Conservation (phyloP, 306 rosid genomes). For the Cyamopsis tetragonoloba region DNA sequence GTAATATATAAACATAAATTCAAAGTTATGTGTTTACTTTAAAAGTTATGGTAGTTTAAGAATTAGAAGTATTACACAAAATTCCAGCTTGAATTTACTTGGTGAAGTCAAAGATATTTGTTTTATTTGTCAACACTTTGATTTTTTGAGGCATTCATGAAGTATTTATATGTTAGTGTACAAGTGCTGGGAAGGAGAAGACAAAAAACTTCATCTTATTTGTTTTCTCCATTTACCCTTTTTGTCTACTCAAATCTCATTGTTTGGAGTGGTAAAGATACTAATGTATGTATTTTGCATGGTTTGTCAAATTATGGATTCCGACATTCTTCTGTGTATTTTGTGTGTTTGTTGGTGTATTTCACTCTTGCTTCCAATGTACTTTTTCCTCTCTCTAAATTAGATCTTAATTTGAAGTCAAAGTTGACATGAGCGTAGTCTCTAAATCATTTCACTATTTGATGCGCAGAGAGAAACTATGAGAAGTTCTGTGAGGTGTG, state of each 20-base stretch:
- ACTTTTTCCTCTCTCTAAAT: neutral
- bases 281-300: no score
- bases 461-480: constrained; percentile 46
- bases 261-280: no score
- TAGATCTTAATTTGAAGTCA: neutral
- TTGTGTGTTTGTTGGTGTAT: neutral
- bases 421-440: neutral
- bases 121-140: neutral
- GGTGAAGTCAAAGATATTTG: neutral
- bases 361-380: neutral
- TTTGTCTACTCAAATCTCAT: no score
- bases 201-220: no score
- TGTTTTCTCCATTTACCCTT: no score
- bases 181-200: neutral
- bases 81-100: no score
- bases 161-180: neutral
- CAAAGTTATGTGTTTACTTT: no score
- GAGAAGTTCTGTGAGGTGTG: constrained; percentile 72
- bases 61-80: no score
- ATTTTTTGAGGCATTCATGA: neutral
- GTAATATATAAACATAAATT: no score
- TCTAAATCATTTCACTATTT: constrained; percentile 8
- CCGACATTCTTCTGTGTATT: no score
- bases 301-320: no score
- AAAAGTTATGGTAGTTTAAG: no score